Conservation (phyloP, 2,329 filamentous ascomycete genomes). For the Xenoacremonium recifei region DNA sequence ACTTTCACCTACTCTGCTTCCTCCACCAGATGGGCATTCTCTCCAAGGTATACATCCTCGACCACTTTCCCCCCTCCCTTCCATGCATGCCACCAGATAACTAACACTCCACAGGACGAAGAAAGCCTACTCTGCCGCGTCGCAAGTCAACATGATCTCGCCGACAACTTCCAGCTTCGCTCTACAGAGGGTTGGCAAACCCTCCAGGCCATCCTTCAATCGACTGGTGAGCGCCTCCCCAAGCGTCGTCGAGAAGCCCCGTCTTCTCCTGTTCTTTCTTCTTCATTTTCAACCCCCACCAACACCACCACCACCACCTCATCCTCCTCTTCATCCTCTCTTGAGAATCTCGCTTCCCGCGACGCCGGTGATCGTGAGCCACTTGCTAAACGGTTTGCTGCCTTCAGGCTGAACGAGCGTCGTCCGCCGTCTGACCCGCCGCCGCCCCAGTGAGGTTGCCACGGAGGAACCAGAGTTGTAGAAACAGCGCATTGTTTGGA, state of each 20-base stretch:
- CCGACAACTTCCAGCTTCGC: constrained; percentile 79
- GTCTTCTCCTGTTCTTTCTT: constrained; percentile 29
- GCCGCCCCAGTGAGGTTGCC: constrained; percentile 20
- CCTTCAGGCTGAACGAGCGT: constrained; percentile 59
- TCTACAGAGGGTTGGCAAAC: constrained; percentile 92
- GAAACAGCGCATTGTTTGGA: not conserved
- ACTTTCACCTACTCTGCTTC: constrained; percentile 93
- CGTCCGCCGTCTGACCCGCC: constrained; percentile 22
- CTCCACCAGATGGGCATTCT: constrained; percentile 78
- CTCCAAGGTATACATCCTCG: constrained; percentile 65
- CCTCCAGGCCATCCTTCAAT: constrained; percentile 87
- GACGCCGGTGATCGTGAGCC: constrained; percentile 51
- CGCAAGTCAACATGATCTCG: constrained; percentile 75
- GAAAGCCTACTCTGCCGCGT: constrained; percentile 82
- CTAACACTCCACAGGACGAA: constrained; percentile 66
- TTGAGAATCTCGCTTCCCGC: constrained; percentile 27
- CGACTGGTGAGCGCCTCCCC: constrained; percentile 93
- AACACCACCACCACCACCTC: too few relatives aligned
- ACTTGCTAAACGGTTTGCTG: constrained; percentile 66
- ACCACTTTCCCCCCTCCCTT: not conserved
- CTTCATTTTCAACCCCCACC: too few relatives aligned
- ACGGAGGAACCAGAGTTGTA: not conserved
- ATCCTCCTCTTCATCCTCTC: constrained; percentile 25
- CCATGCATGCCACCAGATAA: constrained; percentile 8
- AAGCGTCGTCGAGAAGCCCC: constrained; percentile 58